phyloP scores from a whole-genome alignment of 2,329 filamentous ascomycete species.

The Bipolaris victoriae region DNA sequence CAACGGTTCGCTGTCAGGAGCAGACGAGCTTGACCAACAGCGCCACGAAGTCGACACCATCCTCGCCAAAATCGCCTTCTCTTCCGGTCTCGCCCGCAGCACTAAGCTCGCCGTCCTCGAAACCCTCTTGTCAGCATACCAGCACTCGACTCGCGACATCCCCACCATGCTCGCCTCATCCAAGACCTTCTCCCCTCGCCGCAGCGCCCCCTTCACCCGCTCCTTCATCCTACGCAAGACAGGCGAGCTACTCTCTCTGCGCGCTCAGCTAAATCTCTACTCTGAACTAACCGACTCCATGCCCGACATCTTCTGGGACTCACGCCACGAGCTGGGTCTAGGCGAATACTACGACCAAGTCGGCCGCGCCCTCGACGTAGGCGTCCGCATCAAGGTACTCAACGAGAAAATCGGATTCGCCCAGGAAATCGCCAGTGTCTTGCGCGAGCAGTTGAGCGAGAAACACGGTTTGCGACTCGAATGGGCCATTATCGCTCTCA shows the following conservation, averaged over 20 bases:
- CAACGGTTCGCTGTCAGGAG: not conserved
- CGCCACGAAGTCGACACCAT: constrained; percentile 63
- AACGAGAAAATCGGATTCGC: constrained; percentile 99
- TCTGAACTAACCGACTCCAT: constrained; percentile 94
- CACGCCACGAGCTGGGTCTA: constrained; percentile 81
- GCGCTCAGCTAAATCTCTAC: constrained; percentile 94
- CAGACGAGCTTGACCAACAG: constrained; percentile 42
- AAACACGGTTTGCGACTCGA: constrained; percentile 87
- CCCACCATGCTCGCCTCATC: constrained; percentile 76
- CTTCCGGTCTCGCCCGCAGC: constrained; percentile 86
- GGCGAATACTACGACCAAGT: constrained; percentile 97
- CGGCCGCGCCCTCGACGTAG: constrained; percentile 86
- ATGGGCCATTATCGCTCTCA: constrained; percentile 94
- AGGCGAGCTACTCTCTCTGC: constrained; percentile 84
- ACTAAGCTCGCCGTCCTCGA: constrained; percentile 95
- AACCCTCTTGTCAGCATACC: constrained; percentile 79
- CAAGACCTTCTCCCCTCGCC: constrained; percentile 50
- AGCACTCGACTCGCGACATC: constrained; percentile 83
- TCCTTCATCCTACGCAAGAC: constrained; percentile 91
- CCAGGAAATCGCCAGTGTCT: constrained; percentile 87
- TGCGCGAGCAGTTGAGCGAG: constrained; percentile 87
- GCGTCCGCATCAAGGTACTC: constrained; percentile 84
- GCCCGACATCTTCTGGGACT: constrained; percentile 97
- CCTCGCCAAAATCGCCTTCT: constrained; percentile 94
- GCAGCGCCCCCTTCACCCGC: constrained; percentile 61